Evolutionary conservation across 2,329 filamentous ascomycete species (phyloP).

Genomic region (Fusarium tricinctum): DNA sequence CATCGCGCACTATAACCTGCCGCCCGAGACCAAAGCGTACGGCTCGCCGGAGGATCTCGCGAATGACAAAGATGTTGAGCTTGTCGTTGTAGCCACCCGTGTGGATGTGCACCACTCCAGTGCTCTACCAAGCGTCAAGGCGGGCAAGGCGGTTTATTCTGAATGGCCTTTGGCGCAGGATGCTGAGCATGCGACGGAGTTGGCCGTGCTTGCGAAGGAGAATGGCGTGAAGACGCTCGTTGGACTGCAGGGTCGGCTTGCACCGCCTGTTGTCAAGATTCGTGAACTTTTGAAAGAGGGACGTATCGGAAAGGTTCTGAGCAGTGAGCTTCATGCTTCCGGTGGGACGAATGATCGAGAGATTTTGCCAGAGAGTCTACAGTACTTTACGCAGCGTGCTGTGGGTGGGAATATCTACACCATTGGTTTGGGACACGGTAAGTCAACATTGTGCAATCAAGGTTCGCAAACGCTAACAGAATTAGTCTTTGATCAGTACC

Average conservation of each 20-base stretch:
- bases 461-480: background rate
- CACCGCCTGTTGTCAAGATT: constrained; percentile 61
- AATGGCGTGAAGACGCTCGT: constrained; percentile 60
- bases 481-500: constrained; percentile 61
- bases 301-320: constrained; percentile 66
- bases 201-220: constrained; percentile 55
- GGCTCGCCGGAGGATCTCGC: constrained; percentile 65
- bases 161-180: constrained; percentile 71
- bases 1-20: constrained; percentile 60
- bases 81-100: constrained; percentile 68
- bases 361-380: constrained; percentile 52
- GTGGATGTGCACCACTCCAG: constrained; percentile 66
- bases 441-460: background rate
- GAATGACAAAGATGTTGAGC: constrained; percentile 63
- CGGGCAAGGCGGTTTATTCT: constrained; percentile 67
- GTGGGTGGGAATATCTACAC: constrained; percentile 62
- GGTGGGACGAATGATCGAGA: constrained; percentile 56
- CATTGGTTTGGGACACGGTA: constrained; percentile 60
- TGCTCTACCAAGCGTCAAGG: constrained; percentile 61
- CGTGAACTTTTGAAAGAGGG: constrained; percentile 61
- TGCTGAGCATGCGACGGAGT: constrained; percentile 56
- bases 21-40: constrained; percentile 61
- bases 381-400: constrained; percentile 64
- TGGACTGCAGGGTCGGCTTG: constrained; percentile 65
- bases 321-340: constrained; percentile 60